These are phyloP conservation scores for Sporothrix sp. DNA, from an alignment of 2,329 filamentous ascomycete genomes.

Conservation along the genomic window DNA sequence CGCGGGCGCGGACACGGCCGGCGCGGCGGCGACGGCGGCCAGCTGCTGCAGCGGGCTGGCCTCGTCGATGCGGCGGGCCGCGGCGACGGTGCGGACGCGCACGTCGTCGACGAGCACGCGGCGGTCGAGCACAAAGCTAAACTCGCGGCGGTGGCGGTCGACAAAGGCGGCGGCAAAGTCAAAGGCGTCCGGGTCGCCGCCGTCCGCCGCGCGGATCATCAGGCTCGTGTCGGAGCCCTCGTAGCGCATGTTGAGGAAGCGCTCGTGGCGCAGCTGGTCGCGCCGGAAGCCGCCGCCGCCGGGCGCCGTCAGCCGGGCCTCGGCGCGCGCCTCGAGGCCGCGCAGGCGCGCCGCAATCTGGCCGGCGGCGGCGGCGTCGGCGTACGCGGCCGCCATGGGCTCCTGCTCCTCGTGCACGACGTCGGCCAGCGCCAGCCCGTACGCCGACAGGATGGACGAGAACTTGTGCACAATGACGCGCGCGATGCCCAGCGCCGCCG, in stretches of 20 bases:
- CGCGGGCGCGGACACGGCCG: neutral
- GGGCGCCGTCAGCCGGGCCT: constrained; percentile 61
- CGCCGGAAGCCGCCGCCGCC: constrained; percentile 64
- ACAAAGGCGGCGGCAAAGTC: constrained; percentile 77
- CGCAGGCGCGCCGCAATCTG: too few species aligned
- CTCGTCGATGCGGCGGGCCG: too few species aligned
- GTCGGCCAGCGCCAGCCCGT: constrained; percentile 85
- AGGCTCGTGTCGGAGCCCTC: constrained; percentile 81
- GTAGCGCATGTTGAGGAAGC: constrained; percentile 35
- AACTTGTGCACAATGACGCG: constrained; percentile 81
- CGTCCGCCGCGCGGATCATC: constrained; percentile 56
- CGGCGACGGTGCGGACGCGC: constrained; percentile 74
- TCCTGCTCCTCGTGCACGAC: constrained; percentile 85
- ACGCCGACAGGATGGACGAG: constrained; percentile 79
- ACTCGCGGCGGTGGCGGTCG: constrained; percentile 81
- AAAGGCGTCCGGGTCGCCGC: constrained; percentile 59
- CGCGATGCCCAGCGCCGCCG: constrained; percentile 68
- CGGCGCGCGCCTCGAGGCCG: constrained; percentile 33
- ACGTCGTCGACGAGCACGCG: constrained; percentile 89
- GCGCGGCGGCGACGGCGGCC: constrained; percentile 45
- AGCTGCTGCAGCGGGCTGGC: constrained; percentile 37
- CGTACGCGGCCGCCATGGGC: constrained; percentile 54
- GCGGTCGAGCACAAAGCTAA: constrained; percentile 78
- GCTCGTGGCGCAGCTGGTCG: neutral
- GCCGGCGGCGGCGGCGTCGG: constrained; percentile 30